A percentile compares a stretch with the other conserved stretches of the same genome.
Conservation (phyloP, 441 rosid species). For the Populus trichocarpa region DNA sequence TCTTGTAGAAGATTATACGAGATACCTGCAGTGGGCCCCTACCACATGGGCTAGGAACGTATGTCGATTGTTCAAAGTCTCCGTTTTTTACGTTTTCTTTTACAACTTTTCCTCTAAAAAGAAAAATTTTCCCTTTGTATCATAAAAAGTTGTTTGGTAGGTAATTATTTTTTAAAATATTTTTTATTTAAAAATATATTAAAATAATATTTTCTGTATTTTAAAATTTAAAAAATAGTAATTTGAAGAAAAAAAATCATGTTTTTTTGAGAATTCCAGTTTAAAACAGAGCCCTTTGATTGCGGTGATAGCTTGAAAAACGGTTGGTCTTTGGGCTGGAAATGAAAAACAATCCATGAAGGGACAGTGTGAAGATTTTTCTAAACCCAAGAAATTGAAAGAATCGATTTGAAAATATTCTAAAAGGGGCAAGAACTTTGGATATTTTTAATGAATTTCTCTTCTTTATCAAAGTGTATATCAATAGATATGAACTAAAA, state of each 20-base stretch:
- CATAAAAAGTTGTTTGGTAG: not conserved
- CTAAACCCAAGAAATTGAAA: not conserved
- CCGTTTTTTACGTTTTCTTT: not conserved
- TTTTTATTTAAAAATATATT: too few relatives aligned
- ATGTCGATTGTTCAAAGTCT: slow-evolving; percentile 5
- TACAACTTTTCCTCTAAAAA: not conserved
- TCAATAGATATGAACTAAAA: too few relatives aligned
- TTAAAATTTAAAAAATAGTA: too few relatives aligned
- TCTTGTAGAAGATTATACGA: not conserved
- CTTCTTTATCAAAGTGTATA: not conserved
- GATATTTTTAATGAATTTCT: not conserved
- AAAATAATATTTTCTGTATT: too few relatives aligned
- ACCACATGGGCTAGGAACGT: slow-evolving; percentile 5
- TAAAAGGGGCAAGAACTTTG: not conserved
- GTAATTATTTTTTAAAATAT: not conserved
- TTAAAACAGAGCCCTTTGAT: not conserved
- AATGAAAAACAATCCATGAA: not conserved
- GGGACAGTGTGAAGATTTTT: not conserved
- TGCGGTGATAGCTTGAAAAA: not conserved
- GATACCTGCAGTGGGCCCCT: slow-evolving; percentile 12
- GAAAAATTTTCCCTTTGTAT: not conserved
- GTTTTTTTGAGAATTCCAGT: too few relatives aligned
- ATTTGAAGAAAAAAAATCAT: too few relatives aligned
- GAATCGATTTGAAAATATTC: not conserved
- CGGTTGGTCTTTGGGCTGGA: not conserved